Percentiles rank a stretch among this genome's conserved stretches.
phyloP scores from a whole-genome alignment of 495 filamentous ascomycete species.

The Tetracladium setigerum region DNA sequence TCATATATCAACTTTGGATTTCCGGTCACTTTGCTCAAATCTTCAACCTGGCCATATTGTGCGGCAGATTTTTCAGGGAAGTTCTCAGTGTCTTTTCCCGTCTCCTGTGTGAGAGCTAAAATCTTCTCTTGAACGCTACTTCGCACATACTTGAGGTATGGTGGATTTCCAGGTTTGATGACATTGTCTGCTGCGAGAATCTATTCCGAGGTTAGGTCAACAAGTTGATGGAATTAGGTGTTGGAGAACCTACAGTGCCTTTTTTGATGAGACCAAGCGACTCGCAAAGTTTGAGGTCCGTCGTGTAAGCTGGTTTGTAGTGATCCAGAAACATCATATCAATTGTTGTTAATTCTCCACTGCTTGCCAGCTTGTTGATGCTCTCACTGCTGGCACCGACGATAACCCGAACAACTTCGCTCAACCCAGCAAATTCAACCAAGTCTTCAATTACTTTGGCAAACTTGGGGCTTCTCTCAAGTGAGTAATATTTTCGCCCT shows the following conservation, averaged over 20 bases:
- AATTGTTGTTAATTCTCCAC: slow-evolving; percentile 43
- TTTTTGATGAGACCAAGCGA: slow-evolving; percentile 51
- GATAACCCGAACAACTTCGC: slow-evolving; percentile 55
- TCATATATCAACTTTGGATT: slow-evolving; percentile 66
- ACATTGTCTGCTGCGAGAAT: slow-evolving; percentile 70
- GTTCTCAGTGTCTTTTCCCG: slow-evolving; percentile 25
- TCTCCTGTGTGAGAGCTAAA: slow-evolving; percentile 25
- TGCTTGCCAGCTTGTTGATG: slow-evolving; percentile 43
- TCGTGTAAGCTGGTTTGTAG: slow-evolving; percentile 61
- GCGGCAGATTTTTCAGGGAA: slow-evolving; percentile 7
- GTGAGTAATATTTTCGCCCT: slow-evolving; percentile 53
- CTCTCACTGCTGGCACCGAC: slow-evolving; percentile 57
- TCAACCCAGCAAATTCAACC: slow-evolving; percentile 59
- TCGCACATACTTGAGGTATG: slow-evolving; percentile 60
- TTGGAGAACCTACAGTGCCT: slow-evolving; percentile 31
- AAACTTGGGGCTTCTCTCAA: slow-evolving; percentile 62
- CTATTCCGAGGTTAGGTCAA: too few relatives aligned
- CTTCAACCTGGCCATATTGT: slow-evolving; percentile 15
- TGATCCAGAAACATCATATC: slow-evolving; percentile 72
- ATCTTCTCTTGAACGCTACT: slow-evolving; percentile 44
- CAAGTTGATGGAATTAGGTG: too few relatives aligned
- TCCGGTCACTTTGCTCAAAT: slow-evolving; percentile 35
- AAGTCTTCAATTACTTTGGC: slow-evolving; percentile 54
- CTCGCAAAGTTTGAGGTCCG: slow-evolving; percentile 68
- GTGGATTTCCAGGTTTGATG: slow-evolving; percentile 65